Evolutionary conservation across 169 alveolate genomes (phyloP).

Genomic region (Miamiensis avidus): DNA sequence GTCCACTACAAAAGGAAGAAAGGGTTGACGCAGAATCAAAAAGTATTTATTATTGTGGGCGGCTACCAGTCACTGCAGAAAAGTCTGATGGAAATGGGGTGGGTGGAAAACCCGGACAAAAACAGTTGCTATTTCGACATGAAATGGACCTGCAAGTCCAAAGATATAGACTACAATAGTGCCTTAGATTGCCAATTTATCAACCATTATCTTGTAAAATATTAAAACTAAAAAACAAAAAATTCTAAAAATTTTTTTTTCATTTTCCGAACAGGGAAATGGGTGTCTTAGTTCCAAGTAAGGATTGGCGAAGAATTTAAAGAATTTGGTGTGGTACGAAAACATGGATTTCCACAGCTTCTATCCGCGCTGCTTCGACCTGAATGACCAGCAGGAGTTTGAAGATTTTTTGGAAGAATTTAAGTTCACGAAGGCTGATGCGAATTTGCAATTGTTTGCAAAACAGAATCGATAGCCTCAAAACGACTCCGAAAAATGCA

Average conservation of each 20-base stretch:
- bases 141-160: conserved; percentile 13
- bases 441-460: neutral
- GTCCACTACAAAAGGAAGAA: neutral
- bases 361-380: conserved; percentile 86
- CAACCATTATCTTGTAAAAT: neutral
- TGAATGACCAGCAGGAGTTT: conserved; percentile 70
- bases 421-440: conserved; percentile 72
- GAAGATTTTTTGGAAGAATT: conserved; percentile 87
- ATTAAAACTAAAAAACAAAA: neutral
- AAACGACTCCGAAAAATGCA: neutral
- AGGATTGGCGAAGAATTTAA: conserved; percentile 20
- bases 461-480: neutral
- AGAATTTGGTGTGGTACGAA: conserved; percentile 18
- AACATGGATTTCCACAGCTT: conserved; percentile 76
- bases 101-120: conserved; percentile 13
- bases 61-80: neutral
- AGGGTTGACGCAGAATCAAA: neutral
- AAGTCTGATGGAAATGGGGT: conserved; percentile 1
- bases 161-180: conserved; percentile 6
- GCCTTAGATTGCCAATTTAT: conserved; percentile 8
- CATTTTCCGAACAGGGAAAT: neutral
- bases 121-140: conserved; percentile 12
- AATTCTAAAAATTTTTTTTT: too few relatives aligned
- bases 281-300: conserved; percentile 12
- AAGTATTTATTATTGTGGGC: conserved; percentile 1